Conservation (phyloP, 1,284 basidiomycete species). For the Acaromyces ingoldii region DNA sequence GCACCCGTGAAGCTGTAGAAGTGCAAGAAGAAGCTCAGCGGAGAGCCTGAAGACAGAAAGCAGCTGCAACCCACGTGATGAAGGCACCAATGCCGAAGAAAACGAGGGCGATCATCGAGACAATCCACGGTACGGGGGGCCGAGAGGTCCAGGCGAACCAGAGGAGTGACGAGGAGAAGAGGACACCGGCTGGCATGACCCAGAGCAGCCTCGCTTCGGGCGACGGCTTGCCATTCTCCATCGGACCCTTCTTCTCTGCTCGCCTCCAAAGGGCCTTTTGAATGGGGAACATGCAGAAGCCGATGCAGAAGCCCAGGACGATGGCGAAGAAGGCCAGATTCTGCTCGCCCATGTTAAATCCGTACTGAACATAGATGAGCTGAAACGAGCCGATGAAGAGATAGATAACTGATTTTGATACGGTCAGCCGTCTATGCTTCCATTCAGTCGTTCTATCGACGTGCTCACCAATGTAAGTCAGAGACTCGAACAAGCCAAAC, state of each 20-base stretch:
- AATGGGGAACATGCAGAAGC: slow-evolving; percentile 15
- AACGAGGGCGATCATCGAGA: too few species aligned
- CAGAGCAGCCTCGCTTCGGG: slow-evolving; percentile 24
- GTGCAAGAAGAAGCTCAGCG: too few species aligned
- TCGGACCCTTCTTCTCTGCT: slow-evolving; percentile 17
- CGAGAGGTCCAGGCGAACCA: too few species aligned
- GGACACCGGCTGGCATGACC: too few species aligned
- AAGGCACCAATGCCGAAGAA: too few species aligned
- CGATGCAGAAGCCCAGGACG: slow-evolving; percentile 21
- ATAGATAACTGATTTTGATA: slow-evolving; percentile 39
- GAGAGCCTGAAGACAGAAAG: too few species aligned
- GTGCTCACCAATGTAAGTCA: slow-evolving; percentile 23
- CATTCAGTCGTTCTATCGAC: slow-evolving; percentile 8
- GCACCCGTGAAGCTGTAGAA: too few species aligned
- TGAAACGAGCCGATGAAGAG: slow-evolving; percentile 51
- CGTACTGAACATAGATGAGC: slow-evolving; percentile 42
- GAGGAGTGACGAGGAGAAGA: too few species aligned
- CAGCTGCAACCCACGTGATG: too few species aligned
- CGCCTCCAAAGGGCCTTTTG: slow-evolving; percentile 15
- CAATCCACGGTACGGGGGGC: too few species aligned
- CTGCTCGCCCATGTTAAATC: slow-evolving; percentile 21
- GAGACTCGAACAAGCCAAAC: slow-evolving; percentile 34
- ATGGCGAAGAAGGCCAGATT: slow-evolving; percentile 28
- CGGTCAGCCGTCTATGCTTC: neutral
- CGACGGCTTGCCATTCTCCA: slow-evolving; percentile 15